Evolutionary conservation across 2,329 filamentous ascomycete genomes (phyloP).

Genomic region (Ophiocordyceps camponoti-leonardi): DNA sequence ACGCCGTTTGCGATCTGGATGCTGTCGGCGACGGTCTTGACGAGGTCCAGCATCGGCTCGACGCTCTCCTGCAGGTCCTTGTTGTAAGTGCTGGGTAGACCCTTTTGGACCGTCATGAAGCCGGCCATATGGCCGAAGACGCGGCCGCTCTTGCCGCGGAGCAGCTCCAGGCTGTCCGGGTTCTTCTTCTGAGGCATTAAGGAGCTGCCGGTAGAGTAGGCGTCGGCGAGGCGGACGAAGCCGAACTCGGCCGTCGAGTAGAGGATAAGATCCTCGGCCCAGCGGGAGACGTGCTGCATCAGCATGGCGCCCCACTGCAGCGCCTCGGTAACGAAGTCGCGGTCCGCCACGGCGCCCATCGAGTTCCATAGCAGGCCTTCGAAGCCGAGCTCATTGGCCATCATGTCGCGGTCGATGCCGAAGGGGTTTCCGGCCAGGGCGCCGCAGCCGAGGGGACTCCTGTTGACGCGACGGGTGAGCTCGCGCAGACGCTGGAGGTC

Average conservation of each 20-base stretch:
- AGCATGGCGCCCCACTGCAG: slow-evolving; percentile 66
- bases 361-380: slow-evolving; percentile 59
- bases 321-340: slow-evolving; percentile 69
- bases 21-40: slow-evolving; percentile 68
- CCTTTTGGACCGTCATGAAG: slow-evolving; percentile 51
- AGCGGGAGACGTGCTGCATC: slow-evolving; percentile 65
- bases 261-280: slow-evolving; percentile 75
- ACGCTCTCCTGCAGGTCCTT: slow-evolving; percentile 84
- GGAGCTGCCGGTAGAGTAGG: slow-evolving; percentile 60
- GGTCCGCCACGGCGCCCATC: slow-evolving; percentile 57
- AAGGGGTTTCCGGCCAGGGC: slow-evolving; percentile 73
- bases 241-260: slow-evolving; percentile 64
- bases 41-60: slow-evolving; percentile 69
- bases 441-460: slow-evolving; percentile 52
- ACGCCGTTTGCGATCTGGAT: slow-evolving; percentile 72
- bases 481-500: slow-evolving; percentile 67
- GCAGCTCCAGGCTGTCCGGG: slow-evolving; percentile 51
- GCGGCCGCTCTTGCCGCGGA: slow-evolving; percentile 60
- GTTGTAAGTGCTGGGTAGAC: slow-evolving; percentile 70
- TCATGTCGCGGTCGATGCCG: slow-evolving; percentile 33
- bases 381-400: slow-evolving; percentile 51
- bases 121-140: slow-evolving; percentile 71
- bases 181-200: slow-evolving; percentile 58
- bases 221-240: slow-evolving; percentile 60
- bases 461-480: slow-evolving; percentile 58